Base-by-base conservation (phyloP, 345 rosid genomes). In the Acer yangbiense region DNA sequence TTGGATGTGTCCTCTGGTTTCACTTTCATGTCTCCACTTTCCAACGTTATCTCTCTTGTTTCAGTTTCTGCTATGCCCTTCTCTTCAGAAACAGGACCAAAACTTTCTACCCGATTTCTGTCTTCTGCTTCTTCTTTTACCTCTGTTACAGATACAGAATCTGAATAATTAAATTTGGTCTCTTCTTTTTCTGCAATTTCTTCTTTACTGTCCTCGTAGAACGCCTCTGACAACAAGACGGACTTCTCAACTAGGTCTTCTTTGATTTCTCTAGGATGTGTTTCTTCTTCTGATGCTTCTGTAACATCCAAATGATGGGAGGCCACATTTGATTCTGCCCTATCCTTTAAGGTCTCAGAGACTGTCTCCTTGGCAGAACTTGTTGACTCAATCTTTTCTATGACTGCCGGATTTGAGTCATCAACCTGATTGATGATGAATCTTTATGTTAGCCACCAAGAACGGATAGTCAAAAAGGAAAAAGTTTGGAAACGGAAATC, bases 51-150 rank as follows among this genome's bases (percentile, higher is more conserved):
- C 46, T 25, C 62, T 66, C 82, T 41, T 44, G 57, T 75, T 68
- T 52, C 80, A 13, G n/a, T 68, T 32, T 6, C 63, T 58, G 27
- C 43, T 12, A 52, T 27, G 64, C 68, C 71, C 43, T 64, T 69
- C 68, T 77, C 84, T 65, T 77, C 79, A 46, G 66, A 50, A 54
- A 75, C 41, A 63, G 50, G 57, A 78, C 11, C 74, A 29, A 61
- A 55, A 66, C 79, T 74, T 76, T 75, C 75, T 39, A 69, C 75
- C 44, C 78, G 32, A 65, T 50, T 66, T 67, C 65, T 65, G 17
- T 54, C 82, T 85, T 82, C 84, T 14, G 58, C 74, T 80, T 76
- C 86, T 80, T 79, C 73, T 52, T 75, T 68, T 20, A 21, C 69
- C 25, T 20, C 54, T 23, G 60, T 65, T 70, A 20, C 29, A 32